Evolutionary conservation across 139 green algal genomes (phyloP).

Genomic region (Chlorella sp.): DNA sequence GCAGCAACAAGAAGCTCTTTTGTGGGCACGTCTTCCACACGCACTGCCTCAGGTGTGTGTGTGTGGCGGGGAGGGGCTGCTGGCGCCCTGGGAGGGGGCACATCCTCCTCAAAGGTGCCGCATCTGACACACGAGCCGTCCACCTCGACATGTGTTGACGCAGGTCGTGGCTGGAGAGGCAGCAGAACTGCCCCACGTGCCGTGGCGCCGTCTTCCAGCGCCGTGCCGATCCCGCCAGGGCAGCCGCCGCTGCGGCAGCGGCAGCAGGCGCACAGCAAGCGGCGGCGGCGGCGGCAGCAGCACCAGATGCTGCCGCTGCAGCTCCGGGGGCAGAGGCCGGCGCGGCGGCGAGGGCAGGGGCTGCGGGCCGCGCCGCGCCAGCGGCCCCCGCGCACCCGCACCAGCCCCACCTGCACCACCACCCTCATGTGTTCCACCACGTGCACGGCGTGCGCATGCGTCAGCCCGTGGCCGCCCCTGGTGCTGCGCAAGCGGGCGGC

Average conservation of each 20-base stretch:
- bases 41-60: constrained; percentile 83
- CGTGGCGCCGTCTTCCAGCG: constrained; percentile 72
- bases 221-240: background rate
- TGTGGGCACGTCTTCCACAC: constrained; percentile 95
- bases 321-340: background rate
- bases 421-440: too few relatives aligned
- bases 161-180: constrained; percentile 93
- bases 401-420: too few relatives aligned
- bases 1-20: constrained; percentile 83
- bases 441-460: background rate
- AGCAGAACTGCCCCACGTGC: constrained; percentile 97
- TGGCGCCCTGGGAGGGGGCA: too few relatives aligned
- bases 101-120: too few relatives aligned
- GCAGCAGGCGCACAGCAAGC: constrained; percentile 8
- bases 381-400: too few relatives aligned
- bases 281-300: constrained; percentile 4
- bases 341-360: too few relatives aligned
- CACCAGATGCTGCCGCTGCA: background rate
- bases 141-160: too few relatives aligned
- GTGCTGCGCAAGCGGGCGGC: too few relatives aligned
- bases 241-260: constrained; percentile 11
- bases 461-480: too few relatives aligned
- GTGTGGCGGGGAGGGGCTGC: too few relatives aligned
- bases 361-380: too few relatives aligned
- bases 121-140: too few relatives aligned